Conservation (phyloP, 177 flowering plant genomes). For the Vitis hybrid region DNA sequence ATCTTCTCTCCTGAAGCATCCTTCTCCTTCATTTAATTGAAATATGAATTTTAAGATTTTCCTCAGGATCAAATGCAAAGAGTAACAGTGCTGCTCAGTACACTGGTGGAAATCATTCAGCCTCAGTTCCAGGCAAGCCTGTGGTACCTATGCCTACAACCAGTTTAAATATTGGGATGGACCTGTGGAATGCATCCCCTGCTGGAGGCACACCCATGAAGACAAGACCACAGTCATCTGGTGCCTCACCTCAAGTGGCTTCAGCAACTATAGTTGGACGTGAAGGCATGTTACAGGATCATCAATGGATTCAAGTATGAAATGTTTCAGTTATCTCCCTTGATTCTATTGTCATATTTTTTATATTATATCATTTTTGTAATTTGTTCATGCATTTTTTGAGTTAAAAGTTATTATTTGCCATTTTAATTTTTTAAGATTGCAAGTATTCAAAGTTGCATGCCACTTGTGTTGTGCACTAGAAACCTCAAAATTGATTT, state of each 20-base stretch:
- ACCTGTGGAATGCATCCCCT: slow-evolving; percentile 10
- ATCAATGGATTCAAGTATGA: slow-evolving; percentile 10
- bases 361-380: too few species aligned
- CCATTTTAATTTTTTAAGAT: too few species aligned
- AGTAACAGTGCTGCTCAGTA: background rate
- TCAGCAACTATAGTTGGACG: slow-evolving; percentile 5
- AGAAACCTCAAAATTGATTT: too few species aligned
- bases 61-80: slow-evolving; percentile 8
- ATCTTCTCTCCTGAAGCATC: background rate
- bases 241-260: slow-evolving; percentile 7
- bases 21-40: background rate
- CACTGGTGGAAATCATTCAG: slow-evolving; percentile 5
- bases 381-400: too few species aligned
- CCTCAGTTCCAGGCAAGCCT: slow-evolving; percentile 13
- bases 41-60: background rate
- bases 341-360: too few species aligned
- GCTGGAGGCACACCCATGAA: slow-evolving; percentile 11
- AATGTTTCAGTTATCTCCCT: background rate
- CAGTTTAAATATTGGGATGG: slow-evolving; percentile 18
- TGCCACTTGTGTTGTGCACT: too few species aligned
- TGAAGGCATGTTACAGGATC: slow-evolving; percentile 8
- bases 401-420: too few species aligned
- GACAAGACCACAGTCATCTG: slow-evolving; percentile 5
- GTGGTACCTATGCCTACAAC: slow-evolving; percentile 6
- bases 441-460: too few species aligned